These are phyloP conservation scores for Pelargonium cotyledonis DNA, from an alignment of 441 rosid genomes.

Conservation along the genomic window DNA sequence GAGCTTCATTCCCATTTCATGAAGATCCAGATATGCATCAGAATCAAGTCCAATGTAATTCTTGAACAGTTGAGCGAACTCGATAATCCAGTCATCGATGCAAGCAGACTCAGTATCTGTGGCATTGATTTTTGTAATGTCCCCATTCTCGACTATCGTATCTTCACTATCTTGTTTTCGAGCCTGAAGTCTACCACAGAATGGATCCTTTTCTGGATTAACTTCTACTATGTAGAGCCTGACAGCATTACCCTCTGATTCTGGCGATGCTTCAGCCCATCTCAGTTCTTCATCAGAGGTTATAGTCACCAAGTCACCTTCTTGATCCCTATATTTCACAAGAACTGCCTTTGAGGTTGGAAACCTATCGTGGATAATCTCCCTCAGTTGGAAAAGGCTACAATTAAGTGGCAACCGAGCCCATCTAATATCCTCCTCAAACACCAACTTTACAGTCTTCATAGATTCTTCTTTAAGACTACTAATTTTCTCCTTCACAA, in stretches of 20 bases:
- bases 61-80: slow-evolving; percentile 82
- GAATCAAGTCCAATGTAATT: slow-evolving; percentile 92
- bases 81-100: slow-evolving; percentile 76
- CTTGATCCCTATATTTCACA: slow-evolving; percentile 70
- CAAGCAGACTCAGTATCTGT: slow-evolving; percentile 38
- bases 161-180: slow-evolving; percentile 24
- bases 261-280: slow-evolving; percentile 53
- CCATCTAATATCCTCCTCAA: slow-evolving; percentile 88
- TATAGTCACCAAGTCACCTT: slow-evolving; percentile 88
- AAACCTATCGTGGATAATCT: slow-evolving; percentile 65
- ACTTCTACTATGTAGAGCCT: slow-evolving; percentile 70
- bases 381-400: slow-evolving; percentile 54
- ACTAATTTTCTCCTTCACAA: slow-evolving; percentile 33
- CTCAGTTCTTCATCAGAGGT: slow-evolving; percentile 78
- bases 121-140: slow-evolving; percentile 28
- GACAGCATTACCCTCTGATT: slow-evolving; percentile 48
- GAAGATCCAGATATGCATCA: slow-evolving; percentile 85
- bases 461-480: slow-evolving; percentile 34
- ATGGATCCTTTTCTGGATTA: slow-evolving; percentile 66
- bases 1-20: slow-evolving; percentile 85
- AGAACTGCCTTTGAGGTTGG: slow-evolving; percentile 64
- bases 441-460: slow-evolving; percentile 72
- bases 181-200: slow-evolving; percentile 39
- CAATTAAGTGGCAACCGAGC: slow-evolving; percentile 74
- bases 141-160: slow-evolving; percentile 36